These are phyloP conservation scores for Dictyostelium intermedium DNA, from an alignment of 78 protist genomes.

Conservation along the genomic window DNA sequence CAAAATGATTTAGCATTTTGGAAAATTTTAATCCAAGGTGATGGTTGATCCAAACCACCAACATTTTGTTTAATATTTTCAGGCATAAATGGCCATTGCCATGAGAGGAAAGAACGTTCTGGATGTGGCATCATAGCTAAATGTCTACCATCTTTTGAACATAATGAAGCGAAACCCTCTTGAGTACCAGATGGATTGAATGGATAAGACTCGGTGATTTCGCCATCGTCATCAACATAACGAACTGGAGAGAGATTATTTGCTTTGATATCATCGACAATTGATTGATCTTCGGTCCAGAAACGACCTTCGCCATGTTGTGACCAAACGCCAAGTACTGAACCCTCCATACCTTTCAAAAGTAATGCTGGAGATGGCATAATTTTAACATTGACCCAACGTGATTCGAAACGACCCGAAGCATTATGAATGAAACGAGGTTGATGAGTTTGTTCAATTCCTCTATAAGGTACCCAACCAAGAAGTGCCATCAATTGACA, in stretches of 20 bases:
- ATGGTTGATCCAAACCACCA: slow-evolving; percentile 35
- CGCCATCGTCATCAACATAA: slow-evolving; percentile 90
- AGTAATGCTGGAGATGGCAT: slow-evolving; percentile 70
- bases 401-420: slow-evolving; percentile 91
- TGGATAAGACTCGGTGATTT: slow-evolving; percentile 89
- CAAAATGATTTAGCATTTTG: slow-evolving; percentile 80
- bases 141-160: slow-evolving; percentile 92
- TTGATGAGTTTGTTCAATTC: slow-evolving; percentile 38
- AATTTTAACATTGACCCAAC: slow-evolving; percentile 83
- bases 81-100: slow-evolving; percentile 84
- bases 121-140: slow-evolving; percentile 98
- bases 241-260: slow-evolving; percentile 77
- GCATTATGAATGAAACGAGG: slow-evolving; percentile 92
- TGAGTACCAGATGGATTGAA: slow-evolving; percentile 95
- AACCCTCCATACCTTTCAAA: slow-evolving; percentile 88
- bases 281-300: background rate
- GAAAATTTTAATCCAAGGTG: slow-evolving; percentile 85
- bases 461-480: slow-evolving; percentile 88
- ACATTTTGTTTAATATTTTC: background rate
- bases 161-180: slow-evolving; percentile 90
- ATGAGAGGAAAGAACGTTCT: slow-evolving; percentile 71
- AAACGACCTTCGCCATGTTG: slow-evolving; percentile 96
- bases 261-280: slow-evolving; percentile 12
- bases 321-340: slow-evolving; percentile 80
- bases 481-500: slow-evolving; percentile 93